Evolutionary conservation across 495 filamentous ascomycete genomes (phyloP).

Genomic region (Penicillium cosmopolitanum): DNA sequence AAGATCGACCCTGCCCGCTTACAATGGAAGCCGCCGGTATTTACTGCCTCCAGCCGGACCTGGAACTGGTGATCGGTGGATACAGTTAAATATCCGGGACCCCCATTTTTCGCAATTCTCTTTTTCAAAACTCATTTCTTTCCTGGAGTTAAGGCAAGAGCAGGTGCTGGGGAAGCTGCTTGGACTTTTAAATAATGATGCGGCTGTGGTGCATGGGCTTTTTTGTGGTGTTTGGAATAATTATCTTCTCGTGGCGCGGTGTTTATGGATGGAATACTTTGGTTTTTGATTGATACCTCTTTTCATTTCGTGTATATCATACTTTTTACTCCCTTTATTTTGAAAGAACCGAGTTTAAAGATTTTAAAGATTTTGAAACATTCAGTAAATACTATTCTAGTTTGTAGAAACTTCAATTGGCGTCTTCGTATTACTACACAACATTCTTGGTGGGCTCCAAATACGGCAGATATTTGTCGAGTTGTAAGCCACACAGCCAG

Average conservation of each 20-base stretch:
- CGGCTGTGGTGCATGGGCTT: background rate
- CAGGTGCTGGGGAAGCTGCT: background rate
- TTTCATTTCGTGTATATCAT: conserved; percentile 2
- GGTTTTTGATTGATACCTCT: conserved; percentile 6
- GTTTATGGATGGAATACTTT: conserved; percentile 5
- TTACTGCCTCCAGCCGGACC: conserved; percentile 83
- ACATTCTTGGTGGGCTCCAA: too few relatives aligned
- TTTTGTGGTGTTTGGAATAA: background rate
- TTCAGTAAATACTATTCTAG: background rate
- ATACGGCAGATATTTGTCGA: too few relatives aligned
- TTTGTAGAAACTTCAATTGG: too few relatives aligned
- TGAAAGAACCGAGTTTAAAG: background rate
- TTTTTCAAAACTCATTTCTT: background rate
- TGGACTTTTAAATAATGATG: background rate
- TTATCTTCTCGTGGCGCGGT: conserved; percentile 1
- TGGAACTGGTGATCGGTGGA: conserved; percentile 80
- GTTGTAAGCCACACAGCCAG: too few relatives aligned
- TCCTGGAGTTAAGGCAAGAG: background rate
- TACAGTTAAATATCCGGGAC: background rate
- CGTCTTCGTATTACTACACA: too few relatives aligned
- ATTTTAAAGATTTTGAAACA: background rate
- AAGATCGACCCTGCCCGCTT: conserved; percentile 76
- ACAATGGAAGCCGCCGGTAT: conserved; percentile 95
- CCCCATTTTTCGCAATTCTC: background rate
- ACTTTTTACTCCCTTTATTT: background rate